These are phyloP conservation scores for Podospora pseudopauciseta DNA, from an alignment of 495 filamentous ascomycete genomes.

Conservation along the genomic window DNA sequence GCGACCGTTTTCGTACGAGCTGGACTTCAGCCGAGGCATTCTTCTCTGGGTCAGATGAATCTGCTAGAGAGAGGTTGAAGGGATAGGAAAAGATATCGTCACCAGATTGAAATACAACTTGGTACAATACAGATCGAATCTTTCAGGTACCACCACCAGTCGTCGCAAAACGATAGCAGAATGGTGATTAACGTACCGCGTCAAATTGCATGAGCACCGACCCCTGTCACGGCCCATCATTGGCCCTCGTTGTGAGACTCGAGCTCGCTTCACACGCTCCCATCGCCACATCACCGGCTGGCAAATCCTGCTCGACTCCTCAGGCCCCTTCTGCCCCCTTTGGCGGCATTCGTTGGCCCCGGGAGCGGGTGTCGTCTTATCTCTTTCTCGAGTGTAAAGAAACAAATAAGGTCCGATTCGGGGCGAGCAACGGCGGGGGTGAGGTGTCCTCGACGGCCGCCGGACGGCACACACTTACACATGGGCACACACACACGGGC, in stretches of 20 bases:
- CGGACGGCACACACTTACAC: neutral
- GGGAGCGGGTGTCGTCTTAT: neutral
- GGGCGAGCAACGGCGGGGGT: neutral
- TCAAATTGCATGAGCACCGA: constrained; percentile 41
- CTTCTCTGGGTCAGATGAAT: neutral
- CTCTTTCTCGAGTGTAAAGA: neutral
- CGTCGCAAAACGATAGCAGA: constrained; percentile 3
- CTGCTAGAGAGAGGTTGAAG: neutral
- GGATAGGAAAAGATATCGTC: neutral
- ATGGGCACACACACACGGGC: too few species aligned
- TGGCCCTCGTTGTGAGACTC: constrained; percentile 31
- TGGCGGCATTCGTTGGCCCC: constrained; percentile 28
- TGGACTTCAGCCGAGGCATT: constrained; percentile 15
- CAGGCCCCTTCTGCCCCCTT: constrained; percentile 17
- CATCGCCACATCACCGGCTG: constrained; percentile 32
- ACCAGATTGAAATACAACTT: too few species aligned
- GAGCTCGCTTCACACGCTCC: constrained; percentile 28
- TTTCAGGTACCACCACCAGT: constrained; percentile 10
- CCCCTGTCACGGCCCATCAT: constrained; percentile 38
- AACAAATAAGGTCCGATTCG: neutral
- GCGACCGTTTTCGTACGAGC: constrained; percentile 3
- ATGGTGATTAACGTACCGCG: constrained; percentile 32
- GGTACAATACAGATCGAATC: neutral
- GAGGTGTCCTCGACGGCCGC: neutral
- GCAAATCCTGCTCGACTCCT: constrained; percentile 27